Conservation (phyloP, 768 basidiomycete genomes). For the Lactarius vividus region DNA sequence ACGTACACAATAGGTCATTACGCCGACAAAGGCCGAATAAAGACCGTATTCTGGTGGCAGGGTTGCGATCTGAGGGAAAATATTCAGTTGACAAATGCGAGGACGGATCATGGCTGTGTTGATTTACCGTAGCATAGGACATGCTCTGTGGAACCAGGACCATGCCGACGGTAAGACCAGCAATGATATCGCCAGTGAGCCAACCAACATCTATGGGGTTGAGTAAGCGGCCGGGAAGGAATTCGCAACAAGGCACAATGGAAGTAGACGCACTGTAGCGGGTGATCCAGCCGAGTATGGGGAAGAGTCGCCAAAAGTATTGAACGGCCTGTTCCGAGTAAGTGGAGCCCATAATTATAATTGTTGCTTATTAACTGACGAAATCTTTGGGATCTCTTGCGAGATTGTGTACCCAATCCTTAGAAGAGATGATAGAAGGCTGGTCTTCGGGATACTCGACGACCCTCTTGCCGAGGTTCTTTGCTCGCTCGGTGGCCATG, state of each 20-base stretch:
- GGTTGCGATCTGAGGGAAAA: conserved; percentile 64
- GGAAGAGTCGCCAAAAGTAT: conserved; percentile 78
- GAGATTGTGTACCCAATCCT: conserved; percentile 49
- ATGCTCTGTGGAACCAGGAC: conserved; percentile 94
- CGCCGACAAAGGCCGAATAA: conserved; percentile 91
- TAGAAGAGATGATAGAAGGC: conserved; percentile 57
- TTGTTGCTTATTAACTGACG: conserved; percentile 39
- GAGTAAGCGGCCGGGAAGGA: not conserved
- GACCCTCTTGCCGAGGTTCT: conserved; percentile 52
- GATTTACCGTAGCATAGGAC: conserved; percentile 73
- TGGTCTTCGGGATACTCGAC: conserved; percentile 59
- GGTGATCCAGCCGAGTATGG: conserved; percentile 80
- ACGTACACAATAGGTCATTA: conserved; percentile 77
- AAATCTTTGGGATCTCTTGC: conserved; percentile 46
- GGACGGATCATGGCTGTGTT: not conserved
- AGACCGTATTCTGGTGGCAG: conserved; percentile 87
- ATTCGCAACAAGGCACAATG: not conserved
- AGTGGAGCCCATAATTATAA: conserved; percentile 4
- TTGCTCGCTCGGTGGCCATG: conserved; percentile 42
- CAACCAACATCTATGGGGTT: conserved; percentile 49
- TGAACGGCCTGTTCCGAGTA: conserved; percentile 44
- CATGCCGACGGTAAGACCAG: conserved; percentile 91
- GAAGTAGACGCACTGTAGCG: conserved; percentile 67
- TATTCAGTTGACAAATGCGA: not conserved
- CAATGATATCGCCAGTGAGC: conserved; percentile 84